These are phyloP conservation scores for Coffea eugenioides DNA, from an alignment of 257 asterid genomes.

Conservation along the genomic window DNA sequence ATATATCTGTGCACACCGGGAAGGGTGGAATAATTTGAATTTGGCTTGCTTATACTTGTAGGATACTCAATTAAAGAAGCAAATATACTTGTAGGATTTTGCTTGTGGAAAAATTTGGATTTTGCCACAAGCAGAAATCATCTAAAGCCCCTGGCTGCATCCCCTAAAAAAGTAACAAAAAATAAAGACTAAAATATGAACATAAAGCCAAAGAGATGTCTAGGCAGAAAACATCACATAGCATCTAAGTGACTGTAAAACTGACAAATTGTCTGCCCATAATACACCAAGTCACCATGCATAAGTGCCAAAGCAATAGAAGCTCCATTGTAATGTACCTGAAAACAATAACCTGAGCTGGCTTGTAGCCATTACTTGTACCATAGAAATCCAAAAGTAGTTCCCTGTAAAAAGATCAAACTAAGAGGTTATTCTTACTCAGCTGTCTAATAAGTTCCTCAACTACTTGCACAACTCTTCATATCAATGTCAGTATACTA, in stretches of 20 bases:
- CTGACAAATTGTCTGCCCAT: too few relatives aligned
- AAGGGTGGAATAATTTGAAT: too few relatives aligned
- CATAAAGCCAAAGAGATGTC: neutral
- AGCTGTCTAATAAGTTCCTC: conserved; percentile 12
- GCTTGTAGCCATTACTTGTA: conserved; percentile 71
- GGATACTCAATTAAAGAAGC: neutral
- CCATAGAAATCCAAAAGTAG: conserved; percentile 77
- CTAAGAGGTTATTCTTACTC: conserved; percentile 20
- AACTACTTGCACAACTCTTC: conserved; percentile 2
- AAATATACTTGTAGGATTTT: neutral
- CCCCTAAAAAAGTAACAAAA: neutral
- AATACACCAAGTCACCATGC: neutral
- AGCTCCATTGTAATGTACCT: conserved; percentile 43
- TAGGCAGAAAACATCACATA: neutral
- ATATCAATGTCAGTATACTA: conserved; percentile 4
- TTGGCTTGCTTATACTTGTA: neutral
- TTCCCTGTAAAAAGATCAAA: conserved; percentile 54
- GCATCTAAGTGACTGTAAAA: neutral
- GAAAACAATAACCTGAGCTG: conserved; percentile 79
- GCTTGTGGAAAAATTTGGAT: too few relatives aligned
- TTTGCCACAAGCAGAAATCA: neutral
- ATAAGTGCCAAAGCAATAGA: neutral
- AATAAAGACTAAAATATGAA: neutral
- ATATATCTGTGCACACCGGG: too few relatives aligned
- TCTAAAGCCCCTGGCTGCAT: neutral